Conservation (phyloP, 148 eudicot genomes). For the Cornus controversa region DNA sequence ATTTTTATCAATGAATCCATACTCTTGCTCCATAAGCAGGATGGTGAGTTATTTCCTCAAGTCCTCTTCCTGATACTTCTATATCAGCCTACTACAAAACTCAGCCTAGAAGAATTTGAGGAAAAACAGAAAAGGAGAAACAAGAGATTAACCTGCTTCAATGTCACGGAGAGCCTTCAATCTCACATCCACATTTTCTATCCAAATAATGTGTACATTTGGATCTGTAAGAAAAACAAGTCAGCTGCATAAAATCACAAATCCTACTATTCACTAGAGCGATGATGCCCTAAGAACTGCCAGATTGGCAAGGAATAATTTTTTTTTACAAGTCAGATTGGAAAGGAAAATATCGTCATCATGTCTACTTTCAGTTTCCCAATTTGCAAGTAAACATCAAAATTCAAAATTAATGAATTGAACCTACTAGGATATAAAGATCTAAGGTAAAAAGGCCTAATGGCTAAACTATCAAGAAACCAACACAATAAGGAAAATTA, state of each 20-base stretch:
- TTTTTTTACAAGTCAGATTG: no score
- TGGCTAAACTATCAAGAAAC: neutral
- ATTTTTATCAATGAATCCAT: no score
- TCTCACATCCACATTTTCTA: conserved; percentile 70
- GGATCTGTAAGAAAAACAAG: conserved; percentile 61
- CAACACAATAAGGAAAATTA: neutral
- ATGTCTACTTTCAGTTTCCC: neutral
- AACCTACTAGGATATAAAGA: neutral
- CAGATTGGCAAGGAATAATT: neutral
- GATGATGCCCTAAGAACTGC: neutral
- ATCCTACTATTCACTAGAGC: neutral
- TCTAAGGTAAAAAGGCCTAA: neutral
- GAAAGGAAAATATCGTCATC: neutral
- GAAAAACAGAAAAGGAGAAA: conserved; percentile 2
- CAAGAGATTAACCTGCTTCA: conserved; percentile 62
- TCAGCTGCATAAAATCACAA: neutral
- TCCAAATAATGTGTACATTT: conserved; percentile 85
- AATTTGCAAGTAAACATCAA: neutral
- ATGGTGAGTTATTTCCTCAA: neutral
- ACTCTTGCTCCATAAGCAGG: neutral
- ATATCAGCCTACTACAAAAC: neutral
- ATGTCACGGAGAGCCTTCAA: conserved; percentile 77
- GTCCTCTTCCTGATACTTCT: neutral
- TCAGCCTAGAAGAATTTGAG: neutral
- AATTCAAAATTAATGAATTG: neutral